Conservation (phyloP, 164 flowering plant genomes). For the Aristolochia fimbriata region DNA sequence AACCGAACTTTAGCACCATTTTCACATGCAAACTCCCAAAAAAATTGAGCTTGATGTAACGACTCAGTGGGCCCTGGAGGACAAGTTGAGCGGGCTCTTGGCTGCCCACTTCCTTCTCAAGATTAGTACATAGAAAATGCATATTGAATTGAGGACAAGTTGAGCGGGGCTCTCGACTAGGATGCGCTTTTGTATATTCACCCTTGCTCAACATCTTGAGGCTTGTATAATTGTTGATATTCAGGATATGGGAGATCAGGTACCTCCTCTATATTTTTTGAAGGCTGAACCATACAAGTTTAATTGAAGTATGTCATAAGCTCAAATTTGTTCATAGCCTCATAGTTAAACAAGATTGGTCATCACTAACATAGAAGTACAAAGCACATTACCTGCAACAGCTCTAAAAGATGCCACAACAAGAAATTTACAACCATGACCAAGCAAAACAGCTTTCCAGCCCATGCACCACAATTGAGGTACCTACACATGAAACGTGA, state of each 20-base stretch:
- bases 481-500: constrained; percentile 31
- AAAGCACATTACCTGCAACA: constrained; percentile 53
- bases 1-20: too few relatives aligned
- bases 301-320: neutral
- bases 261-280: constrained; percentile 59
- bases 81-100: too few relatives aligned
- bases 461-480: constrained; percentile 90
- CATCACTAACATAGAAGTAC: neutral
- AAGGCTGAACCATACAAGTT: constrained; percentile 31
- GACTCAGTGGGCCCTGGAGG: too few relatives aligned
- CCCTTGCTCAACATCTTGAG: too few relatives aligned
- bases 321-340: neutral
- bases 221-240: constrained; percentile 3
- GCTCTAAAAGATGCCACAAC: constrained; percentile 58
- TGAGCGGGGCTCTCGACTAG: too few relatives aligned
- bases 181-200: too few relatives aligned
- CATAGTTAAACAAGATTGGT: neutral
- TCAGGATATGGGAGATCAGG: constrained; percentile 27
- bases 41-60: too few relatives aligned
- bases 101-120: too few relatives aligned
- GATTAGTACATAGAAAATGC: too few relatives aligned
- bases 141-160: too few relatives aligned
- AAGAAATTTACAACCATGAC: constrained; percentile 79
- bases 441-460: constrained; percentile 88
- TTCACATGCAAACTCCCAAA: too few relatives aligned